These are phyloP conservation scores for Tricholoma flavovirens DNA, from an alignment of 768 basidiomycete genomes.

Conservation along the genomic window DNA sequence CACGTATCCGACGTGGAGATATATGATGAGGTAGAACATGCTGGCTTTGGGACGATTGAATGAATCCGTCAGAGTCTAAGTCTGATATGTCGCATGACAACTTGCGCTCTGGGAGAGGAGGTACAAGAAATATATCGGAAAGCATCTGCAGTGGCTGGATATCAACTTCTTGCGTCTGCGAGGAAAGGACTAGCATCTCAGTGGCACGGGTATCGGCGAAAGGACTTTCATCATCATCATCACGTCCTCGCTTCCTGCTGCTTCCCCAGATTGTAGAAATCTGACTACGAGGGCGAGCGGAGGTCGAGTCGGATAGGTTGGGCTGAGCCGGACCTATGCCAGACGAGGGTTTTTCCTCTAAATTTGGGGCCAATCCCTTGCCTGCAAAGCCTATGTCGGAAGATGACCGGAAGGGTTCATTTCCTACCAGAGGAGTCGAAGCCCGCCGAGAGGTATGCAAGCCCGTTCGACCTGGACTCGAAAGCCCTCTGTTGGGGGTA, in stretches of 20 bases:
- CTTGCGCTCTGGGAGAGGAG: not conserved
- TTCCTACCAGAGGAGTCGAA: conserved; percentile 4
- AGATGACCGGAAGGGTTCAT: not conserved
- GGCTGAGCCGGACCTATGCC: not conserved
- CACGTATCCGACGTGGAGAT: conserved; percentile 16
- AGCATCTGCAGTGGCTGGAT: not conserved
- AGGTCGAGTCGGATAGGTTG: not conserved
- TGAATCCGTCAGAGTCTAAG: conserved; percentile 14
- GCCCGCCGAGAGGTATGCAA: conserved; percentile 1
- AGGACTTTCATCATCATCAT: not conserved
- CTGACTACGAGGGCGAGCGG: not conserved
- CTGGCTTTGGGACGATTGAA: conserved; percentile 34
- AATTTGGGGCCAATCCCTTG: not conserved
- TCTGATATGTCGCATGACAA: not conserved
- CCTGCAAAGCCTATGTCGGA: not conserved
- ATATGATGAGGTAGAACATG: conserved; percentile 17
- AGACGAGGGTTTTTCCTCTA: not conserved
- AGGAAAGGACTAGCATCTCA: conserved; percentile 26
- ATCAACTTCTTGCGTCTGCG: conserved; percentile 27
- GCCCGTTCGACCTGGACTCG: not conserved
- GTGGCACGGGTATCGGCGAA: conserved; percentile 1
- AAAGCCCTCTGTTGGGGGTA: not conserved
- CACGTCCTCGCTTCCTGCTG: not conserved
- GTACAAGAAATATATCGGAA: not conserved
- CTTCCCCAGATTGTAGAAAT: not conserved